Percentiles rank a stretch among this genome's conserved stretches.
Conservation (phyloP, 2,329 filamentous ascomycete species). For the Lachnellula hyalina region DNA sequence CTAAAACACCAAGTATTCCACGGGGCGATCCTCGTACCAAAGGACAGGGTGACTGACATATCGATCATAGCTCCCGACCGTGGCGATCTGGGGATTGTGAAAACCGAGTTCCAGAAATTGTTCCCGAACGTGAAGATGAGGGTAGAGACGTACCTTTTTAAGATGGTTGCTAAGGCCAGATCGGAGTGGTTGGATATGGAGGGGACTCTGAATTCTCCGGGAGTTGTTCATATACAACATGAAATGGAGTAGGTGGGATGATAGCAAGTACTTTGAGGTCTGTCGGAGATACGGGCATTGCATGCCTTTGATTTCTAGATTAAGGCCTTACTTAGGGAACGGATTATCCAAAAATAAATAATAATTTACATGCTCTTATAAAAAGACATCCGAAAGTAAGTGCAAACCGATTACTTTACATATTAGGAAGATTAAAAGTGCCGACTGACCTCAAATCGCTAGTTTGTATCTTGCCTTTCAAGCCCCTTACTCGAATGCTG, state of each 20-base stretch:
- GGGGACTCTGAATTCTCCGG: not conserved
- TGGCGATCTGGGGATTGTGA: not conserved
- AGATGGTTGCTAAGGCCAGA: not conserved
- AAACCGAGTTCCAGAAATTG: not conserved
- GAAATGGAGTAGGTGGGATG: not conserved
- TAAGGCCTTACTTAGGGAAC: too few species aligned
- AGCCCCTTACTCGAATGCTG: too few species aligned
- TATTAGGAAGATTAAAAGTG: too few species aligned
- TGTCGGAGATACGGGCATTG: too few species aligned
- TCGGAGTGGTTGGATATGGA: not conserved
- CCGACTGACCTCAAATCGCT: too few species aligned
- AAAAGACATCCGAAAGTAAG: too few species aligned
- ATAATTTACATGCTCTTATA: too few species aligned
- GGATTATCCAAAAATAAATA: too few species aligned
- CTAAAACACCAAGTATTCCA: not conserved
- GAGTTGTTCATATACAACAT: not conserved
- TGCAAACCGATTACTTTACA: too few species aligned
- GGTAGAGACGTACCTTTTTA: not conserved
- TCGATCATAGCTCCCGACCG: not conserved
- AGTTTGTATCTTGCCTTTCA: too few species aligned
- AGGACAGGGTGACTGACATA: not conserved
- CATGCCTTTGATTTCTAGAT: too few species aligned
- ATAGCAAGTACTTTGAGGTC: not conserved
- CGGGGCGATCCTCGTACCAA: not conserved
- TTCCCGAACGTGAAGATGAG: not conserved